Base-by-base conservation (phyloP, 73 alveolate genomes). In the Paramecium pentaurelia region DNA sequence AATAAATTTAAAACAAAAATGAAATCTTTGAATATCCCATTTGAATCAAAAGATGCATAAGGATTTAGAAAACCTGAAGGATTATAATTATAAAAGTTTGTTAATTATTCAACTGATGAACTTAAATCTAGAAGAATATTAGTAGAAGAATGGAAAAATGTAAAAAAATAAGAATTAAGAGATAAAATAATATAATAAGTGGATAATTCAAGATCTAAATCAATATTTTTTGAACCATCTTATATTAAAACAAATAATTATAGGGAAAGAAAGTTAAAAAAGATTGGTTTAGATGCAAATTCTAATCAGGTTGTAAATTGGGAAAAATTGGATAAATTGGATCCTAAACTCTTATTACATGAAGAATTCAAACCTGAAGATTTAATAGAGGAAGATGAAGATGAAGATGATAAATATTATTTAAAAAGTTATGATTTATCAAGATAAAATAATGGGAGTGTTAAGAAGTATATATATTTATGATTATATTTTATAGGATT, bases 11-110 rank as follows among this genome's bases (percentile, higher is more conserved):
- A 80, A 49, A 47, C 45, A 36, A 80, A 80, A 80, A 45, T 80
- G 75, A 80, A 80, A 80, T 80, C 91, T 4, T 49, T 80, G 30
- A 44, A 34, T 10, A 47, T 80, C 2, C 91, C 91, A 44, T 80
- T 80, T 80, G 34, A 47, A 40, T 80, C 91, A 44, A 80, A 80
- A 80, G 91, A 80, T 42, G 77, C 6, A 27, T 10, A 20, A 27
- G 91, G 91, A 4, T 80, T 42, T 27, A 80, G 91, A 80, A 49
- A 47, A 73, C 87, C 87, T 16, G 87, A 49, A 28, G 91, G 91
- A 80, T 80, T 80, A 73, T 37, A 37, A 73, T 12, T 28, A 12
- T 20, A 22, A 44, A 45, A 22, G 49, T 18, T 25, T 28, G 8
- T 38, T 14, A 34, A 42, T 45, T 25, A 47, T 45, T 45, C 75